Evolutionary conservation across 2,329 filamentous ascomycete species (phyloP).

Genomic region (Ophiostoma perfectum): DNA sequence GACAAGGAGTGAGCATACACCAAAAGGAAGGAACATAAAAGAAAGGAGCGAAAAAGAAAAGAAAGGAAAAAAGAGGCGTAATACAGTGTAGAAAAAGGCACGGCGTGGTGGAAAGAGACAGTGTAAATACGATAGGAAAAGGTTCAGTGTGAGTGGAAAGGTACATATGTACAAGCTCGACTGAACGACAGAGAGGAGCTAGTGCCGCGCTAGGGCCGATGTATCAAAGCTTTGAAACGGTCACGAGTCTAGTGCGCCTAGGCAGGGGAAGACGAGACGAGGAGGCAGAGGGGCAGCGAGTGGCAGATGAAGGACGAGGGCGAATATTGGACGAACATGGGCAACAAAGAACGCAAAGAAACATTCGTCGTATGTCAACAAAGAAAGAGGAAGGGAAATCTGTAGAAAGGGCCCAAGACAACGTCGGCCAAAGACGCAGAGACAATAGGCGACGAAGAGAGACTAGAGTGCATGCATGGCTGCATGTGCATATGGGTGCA

Average conservation of each 20-base stretch:
- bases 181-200: background rate
- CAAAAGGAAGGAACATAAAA: background rate
- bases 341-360: too few relatives aligned
- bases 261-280: background rate
- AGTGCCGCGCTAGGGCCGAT: conserved; percentile 11
- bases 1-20: background rate
- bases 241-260: conserved; percentile 9
- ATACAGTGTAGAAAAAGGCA: too few relatives aligned
- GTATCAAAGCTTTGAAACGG: conserved; percentile 13
- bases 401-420: background rate
- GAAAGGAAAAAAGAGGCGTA: background rate
- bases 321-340: too few relatives aligned
- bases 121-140: background rate
- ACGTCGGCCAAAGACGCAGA: background rate
- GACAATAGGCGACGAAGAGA: background rate
- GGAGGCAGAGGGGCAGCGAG: background rate
- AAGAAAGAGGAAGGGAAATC: background rate
- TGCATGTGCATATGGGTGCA: background rate
- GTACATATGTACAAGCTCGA: background rate
- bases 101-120: background rate
- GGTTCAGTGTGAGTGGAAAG: background rate
- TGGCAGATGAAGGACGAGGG: background rate
- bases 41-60: background rate
- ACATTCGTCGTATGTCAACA: background rate
- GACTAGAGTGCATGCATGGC: background rate